phyloP scores from a whole-genome alignment of 805 yeast species.

The Pachysolen tannophilus region DNA sequence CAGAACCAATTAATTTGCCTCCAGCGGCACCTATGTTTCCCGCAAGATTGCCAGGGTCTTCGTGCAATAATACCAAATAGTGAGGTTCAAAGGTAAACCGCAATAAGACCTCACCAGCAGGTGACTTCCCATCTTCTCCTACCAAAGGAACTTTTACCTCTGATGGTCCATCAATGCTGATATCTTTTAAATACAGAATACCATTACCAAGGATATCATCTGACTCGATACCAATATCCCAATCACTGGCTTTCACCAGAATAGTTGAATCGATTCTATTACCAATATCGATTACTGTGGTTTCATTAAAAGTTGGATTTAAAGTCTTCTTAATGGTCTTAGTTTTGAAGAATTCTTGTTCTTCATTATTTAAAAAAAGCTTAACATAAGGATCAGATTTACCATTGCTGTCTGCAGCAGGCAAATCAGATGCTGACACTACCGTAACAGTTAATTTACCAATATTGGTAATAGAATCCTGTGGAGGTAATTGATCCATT shows the following conservation, averaged over 20 bases:
- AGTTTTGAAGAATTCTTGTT: slow-evolving; percentile 57
- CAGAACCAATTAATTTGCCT: slow-evolving; percentile 21
- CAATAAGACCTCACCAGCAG: slow-evolving; percentile 60
- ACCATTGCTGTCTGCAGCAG: slow-evolving; percentile 87
- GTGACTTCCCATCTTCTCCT: slow-evolving; percentile 34
- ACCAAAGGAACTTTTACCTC: slow-evolving; percentile 46
- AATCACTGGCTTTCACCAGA: slow-evolving; percentile 60
- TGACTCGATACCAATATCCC: slow-evolving; percentile 88
- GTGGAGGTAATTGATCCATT: slow-evolving; percentile 52
- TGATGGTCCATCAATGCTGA: slow-evolving; percentile 38
- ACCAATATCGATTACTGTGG: slow-evolving; percentile 42
- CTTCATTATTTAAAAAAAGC: slow-evolving; percentile 56
- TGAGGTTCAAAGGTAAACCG: slow-evolving; percentile 61
- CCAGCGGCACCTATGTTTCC: slow-evolving; percentile 37
- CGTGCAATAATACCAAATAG: slow-evolving; percentile 43
- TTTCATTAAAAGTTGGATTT: slow-evolving; percentile 86
- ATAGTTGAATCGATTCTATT: slow-evolving; percentile 58
- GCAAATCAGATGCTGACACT: slow-evolving; percentile 56
- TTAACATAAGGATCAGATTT: slow-evolving; percentile 87
- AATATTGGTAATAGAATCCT: slow-evolving; percentile 66
- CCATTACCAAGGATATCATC: slow-evolving; percentile 79
- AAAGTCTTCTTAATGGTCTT: slow-evolving; percentile 80
- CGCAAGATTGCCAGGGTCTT: slow-evolving; percentile 26
- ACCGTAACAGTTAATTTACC: slow-evolving; percentile 64
- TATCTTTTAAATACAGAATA: slow-evolving; percentile 43